phyloP scores from a whole-genome alignment of 345 rosid species.

The Arabidopsis arenosa region DNA sequence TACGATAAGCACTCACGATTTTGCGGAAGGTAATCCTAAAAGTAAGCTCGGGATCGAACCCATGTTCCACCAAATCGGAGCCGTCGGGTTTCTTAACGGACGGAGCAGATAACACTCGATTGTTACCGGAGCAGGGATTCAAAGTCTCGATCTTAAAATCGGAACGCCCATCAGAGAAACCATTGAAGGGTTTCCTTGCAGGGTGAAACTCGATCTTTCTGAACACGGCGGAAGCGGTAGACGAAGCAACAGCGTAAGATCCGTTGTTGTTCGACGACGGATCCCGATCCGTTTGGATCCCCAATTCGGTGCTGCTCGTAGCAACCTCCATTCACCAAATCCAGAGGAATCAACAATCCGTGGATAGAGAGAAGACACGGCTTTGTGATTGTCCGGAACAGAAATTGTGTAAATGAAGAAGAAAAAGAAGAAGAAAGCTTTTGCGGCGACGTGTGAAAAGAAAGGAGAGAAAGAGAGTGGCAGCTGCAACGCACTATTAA shows the following conservation, averaged over 20 bases:
- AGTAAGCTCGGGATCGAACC: conserved; percentile 73
- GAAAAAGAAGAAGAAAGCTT: conserved; percentile 23
- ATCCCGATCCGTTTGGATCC: conserved; percentile 44
- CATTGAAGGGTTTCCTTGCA: conserved; percentile 61
- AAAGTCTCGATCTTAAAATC: conserved; percentile 80
- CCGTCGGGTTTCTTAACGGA: conserved; percentile 53
- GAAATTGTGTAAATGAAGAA: conserved; percentile 27
- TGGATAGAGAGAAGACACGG: conserved; percentile 3
- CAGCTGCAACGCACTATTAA: conserved; percentile 49
- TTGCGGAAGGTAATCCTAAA: conserved; percentile 64
- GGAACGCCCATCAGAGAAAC: conserved; percentile 45
- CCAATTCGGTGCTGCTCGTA: conserved; percentile 29
- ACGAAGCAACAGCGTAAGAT: conserved; percentile 43
- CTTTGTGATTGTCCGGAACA: background rate
- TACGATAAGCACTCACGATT: conserved; percentile 63
- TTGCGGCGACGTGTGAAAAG: conserved; percentile 52
- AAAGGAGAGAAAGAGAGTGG: conserved; percentile 16
- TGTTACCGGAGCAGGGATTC: conserved; percentile 56
- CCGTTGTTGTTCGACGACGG: conserved; percentile 41
- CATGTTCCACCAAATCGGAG: conserved; percentile 58
- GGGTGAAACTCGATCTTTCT: conserved; percentile 71
- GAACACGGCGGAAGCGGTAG: conserved; percentile 40
- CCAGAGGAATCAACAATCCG: conserved; percentile 17
- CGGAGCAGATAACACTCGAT: conserved; percentile 21
- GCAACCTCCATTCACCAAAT: conserved; percentile 42